Conservation (phyloP, 164 flowering plant species). For the Annona cherimola region DNA sequence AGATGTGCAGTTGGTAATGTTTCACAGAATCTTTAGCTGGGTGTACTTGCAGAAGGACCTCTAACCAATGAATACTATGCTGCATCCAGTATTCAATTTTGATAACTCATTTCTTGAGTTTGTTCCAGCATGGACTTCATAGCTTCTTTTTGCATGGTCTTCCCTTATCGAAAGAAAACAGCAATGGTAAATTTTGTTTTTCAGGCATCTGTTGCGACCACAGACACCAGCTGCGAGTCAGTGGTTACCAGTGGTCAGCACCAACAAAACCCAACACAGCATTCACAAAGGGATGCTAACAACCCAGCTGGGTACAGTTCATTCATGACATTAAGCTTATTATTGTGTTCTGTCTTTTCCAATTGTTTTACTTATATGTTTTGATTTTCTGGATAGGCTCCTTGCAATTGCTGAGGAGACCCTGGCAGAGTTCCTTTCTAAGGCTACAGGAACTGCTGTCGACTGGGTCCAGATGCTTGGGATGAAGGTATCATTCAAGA, state of each 20-base stretch:
- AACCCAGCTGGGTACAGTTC: slow-evolving; percentile 77
- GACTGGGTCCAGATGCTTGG: slow-evolving; percentile 99
- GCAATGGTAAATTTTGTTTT: not conserved
- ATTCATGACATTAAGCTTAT: not conserved
- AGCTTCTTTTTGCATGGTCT: not conserved
- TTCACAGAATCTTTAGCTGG: too few relatives aligned
- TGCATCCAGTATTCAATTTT: too few relatives aligned
- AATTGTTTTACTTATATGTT: not conserved
- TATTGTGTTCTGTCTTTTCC: not conserved
- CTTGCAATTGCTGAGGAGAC: slow-evolving; percentile 91
- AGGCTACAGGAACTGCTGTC: slow-evolving; percentile 98
- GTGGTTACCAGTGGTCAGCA: slow-evolving; percentile 79
- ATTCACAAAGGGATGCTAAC: slow-evolving; percentile 66
- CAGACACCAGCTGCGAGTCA: slow-evolving; percentile 85
- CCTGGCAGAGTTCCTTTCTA: slow-evolving; percentile 90
- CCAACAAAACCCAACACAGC: slow-evolving; percentile 77
- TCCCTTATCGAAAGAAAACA: not conserved
- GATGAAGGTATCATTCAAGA: slow-evolving; percentile 67
- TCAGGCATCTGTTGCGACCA: slow-evolving; percentile 58
- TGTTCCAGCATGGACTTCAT: not conserved
- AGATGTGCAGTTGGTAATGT: too few relatives aligned
- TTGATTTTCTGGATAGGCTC: slow-evolving; percentile 22
- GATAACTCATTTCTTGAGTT: not conserved
- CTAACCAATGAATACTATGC: too few relatives aligned
- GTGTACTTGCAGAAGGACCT: too few relatives aligned